These are phyloP conservation scores for Ceratonia siliqua DNA, from an alignment of 306 rosid genomes.

Conservation along the genomic window DNA sequence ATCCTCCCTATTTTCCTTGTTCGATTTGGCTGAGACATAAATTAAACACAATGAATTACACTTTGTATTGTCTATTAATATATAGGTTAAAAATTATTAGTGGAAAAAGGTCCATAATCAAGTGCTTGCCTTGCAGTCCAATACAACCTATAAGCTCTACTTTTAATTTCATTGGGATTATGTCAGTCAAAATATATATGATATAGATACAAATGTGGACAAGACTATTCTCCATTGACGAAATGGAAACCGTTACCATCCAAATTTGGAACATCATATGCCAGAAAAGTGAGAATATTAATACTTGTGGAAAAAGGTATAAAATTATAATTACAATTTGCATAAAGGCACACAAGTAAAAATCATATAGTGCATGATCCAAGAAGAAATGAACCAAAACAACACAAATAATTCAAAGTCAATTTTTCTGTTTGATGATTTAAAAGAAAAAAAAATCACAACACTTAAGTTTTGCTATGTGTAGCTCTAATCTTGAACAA, in stretches of 20 bases:
- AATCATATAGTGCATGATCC: not conserved
- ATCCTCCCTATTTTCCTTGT: slow-evolving; percentile 1
- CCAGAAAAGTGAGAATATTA: not conserved
- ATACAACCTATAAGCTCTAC: not conserved
- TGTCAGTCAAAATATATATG: not conserved
- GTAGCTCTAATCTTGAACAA: not conserved
- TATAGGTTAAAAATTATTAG: not conserved
- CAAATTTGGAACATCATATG: not conserved
- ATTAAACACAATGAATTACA: not conserved
- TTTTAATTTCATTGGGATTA: too few species aligned
- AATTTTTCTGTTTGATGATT: not conserved
- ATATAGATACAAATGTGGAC: not conserved
- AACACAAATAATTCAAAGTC: not conserved
- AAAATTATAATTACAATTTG: not conserved
- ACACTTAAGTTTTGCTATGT: slow-evolving; percentile 38
- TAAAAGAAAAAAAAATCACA: not conserved
- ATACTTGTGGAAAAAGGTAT: not conserved
- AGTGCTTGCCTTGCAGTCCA: too few species aligned
- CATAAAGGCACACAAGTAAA: not conserved
- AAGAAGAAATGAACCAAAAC: not conserved
- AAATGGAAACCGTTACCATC: not conserved
- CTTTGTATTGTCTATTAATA: not conserved
- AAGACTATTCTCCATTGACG: not conserved
- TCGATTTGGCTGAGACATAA: not conserved
- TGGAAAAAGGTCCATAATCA: not conserved